Conservation (phyloP, 2,329 filamentous ascomycete genomes). For the Tolypocladium nubicola region DNA sequence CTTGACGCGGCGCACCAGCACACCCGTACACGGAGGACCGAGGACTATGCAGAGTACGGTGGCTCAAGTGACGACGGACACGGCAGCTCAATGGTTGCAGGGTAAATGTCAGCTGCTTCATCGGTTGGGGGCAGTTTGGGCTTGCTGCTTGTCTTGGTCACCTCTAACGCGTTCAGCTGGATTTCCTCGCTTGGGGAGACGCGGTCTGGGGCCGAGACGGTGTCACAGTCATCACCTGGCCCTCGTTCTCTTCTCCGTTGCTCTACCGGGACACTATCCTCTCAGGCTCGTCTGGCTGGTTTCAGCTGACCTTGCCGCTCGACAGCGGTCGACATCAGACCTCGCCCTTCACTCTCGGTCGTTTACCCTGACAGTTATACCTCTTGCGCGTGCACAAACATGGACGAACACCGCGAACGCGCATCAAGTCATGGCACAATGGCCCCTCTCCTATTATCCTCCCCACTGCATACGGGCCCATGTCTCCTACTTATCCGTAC, state of each 20-base stretch:
- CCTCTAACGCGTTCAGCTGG: background rate
- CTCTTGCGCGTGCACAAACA: too few relatives aligned
- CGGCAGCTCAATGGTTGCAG: constrained; percentile 48
- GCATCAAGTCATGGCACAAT: too few relatives aligned
- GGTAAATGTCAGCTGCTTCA: constrained; percentile 51
- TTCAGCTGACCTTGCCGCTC: too few relatives aligned
- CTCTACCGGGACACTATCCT: background rate
- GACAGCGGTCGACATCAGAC: too few relatives aligned
- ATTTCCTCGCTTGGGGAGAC: background rate
- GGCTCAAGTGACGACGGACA: constrained; percentile 38
- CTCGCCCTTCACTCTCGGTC: too few relatives aligned
- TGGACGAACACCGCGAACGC: too few relatives aligned
- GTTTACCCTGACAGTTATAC: too few relatives aligned
- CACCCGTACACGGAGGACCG: constrained; percentile 37
- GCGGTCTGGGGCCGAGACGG: background rate
- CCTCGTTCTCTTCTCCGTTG: background rate
- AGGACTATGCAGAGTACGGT: constrained; percentile 44
- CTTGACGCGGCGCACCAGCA: constrained; percentile 32
- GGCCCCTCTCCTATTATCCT: too few relatives aligned
- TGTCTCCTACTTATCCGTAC: too few relatives aligned
- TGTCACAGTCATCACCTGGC: background rate
- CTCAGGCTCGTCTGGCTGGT: too few relatives aligned
- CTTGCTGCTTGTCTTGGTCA: background rate
- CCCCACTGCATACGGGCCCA: too few relatives aligned
- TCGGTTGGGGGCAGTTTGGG: constrained; percentile 7